phyloP scores from a whole-genome alignment of 805 yeast genomes.

The Teunomyces cretensis region DNA sequence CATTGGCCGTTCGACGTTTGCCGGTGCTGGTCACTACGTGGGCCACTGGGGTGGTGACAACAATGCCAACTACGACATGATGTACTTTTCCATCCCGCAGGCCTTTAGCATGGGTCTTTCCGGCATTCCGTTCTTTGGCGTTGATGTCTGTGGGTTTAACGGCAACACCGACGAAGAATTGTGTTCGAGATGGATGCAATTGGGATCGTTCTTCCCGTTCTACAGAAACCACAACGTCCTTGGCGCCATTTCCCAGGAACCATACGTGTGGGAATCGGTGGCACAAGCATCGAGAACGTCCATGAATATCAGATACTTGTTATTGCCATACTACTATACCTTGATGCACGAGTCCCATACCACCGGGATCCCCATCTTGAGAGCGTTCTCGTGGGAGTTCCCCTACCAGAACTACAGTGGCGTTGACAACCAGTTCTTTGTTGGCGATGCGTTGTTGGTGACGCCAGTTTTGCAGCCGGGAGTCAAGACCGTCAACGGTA shows the following conservation, averaged over 20 bases:
- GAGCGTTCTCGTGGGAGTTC: constrained; percentile 24
- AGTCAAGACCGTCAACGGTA: constrained; percentile 18
- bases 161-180: constrained; percentile 25
- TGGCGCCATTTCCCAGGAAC: constrained; percentile 28
- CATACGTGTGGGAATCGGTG: constrained; percentile 29
- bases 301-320: constrained; percentile 36
- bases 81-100: constrained; percentile 26
- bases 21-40: constrained; percentile 20
- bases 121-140: constrained; percentile 28
- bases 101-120: constrained; percentile 22
- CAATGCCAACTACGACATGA: constrained; percentile 16
- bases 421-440: constrained; percentile 23
- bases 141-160: constrained; percentile 24
- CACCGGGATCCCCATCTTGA: constrained; percentile 21
- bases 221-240: constrained; percentile 29
- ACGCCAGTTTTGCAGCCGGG: constrained; percentile 26
- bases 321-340: constrained; percentile 27
- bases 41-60: constrained; percentile 31
- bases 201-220: constrained; percentile 35
- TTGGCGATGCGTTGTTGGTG: constrained; percentile 24
- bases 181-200: constrained; percentile 32
- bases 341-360: constrained; percentile 21
- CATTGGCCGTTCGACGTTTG: constrained; percentile 20
- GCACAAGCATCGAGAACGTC: constrained; percentile 24
- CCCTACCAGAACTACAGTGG: constrained; percentile 17